Evolutionary conservation across 1,284 basidiomycete species (phyloP), one percentile per base, ranked within the genome.

Genomic region (Ceratobasidium sp.): DNA sequence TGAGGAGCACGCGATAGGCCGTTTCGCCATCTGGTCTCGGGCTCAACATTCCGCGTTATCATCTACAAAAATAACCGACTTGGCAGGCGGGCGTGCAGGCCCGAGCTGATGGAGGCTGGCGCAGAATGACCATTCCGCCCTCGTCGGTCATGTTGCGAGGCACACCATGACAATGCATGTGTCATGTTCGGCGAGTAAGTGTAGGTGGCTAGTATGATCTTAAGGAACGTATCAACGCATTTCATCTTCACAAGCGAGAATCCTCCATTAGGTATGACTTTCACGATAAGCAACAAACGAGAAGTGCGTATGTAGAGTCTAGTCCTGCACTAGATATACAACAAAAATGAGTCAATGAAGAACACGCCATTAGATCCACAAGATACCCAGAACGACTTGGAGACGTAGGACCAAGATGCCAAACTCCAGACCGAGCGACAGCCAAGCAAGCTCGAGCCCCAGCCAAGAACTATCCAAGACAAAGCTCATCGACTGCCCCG

Each of bases 401-500:
- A 19, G 16, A 34, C 34, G 34, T 34, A 34, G 34, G 34, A 34
- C 34, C 34, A 34, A 34, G 34, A 34, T 34, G 34, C 34, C 34
- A 34, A 34, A 8, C 34, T 34, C 34, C 34, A 34, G 34, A 8
- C 34, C n/a, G n/a, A n/a, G n/a, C n/a, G n/a, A n/a, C n/a, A n/a
- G n/a, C n/a, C n/a, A 54, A 9, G 53, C n/a, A 27, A 24, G 53
- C 22, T 31, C 24, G 29, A 56, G 29, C 16, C 13, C 14, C 2
- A 2, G 22, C 24, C n/a, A 53, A 4, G 24, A 22, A 53, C n/a
- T 6, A 24, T 22, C 24, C 49, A 53, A 22, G 19, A 56, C 29
- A 9, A 19, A 34, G 37, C 56, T 59, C 56, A 72, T 62, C 69
- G 69, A 72, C 69, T 72, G 8, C 69, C 69, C 59, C 69, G 56